A percentile compares a stretch with the other conserved stretches of the same genome.
Evolutionary conservation across 345 rosid species (phyloP).

Genomic region (Limnanthes douglasii): DNA sequence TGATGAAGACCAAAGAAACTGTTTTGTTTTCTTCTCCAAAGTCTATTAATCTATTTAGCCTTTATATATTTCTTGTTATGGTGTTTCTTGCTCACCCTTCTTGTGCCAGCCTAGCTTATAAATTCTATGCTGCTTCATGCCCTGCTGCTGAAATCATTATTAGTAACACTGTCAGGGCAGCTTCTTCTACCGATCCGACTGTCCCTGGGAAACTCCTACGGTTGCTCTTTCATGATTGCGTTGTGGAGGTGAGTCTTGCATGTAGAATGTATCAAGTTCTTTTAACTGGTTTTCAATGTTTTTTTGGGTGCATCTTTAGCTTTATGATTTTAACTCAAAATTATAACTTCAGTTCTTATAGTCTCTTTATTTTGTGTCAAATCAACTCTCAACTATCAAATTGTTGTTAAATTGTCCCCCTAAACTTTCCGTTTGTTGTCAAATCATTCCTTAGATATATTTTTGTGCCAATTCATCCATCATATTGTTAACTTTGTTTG

Average conservation of each 20-base stretch:
- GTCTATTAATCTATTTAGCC: neutral
- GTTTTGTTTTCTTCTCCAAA: neutral
- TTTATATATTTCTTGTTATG: constrained; percentile 11
- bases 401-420: no score
- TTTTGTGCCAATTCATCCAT: no score
- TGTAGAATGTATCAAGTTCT: neutral
- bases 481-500: no score
- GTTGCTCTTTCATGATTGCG: constrained; percentile 80
- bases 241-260: constrained; percentile 46
- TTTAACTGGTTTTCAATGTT: no score
- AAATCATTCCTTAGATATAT: no score
- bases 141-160: constrained; percentile 58
- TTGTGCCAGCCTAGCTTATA: constrained; percentile 29
- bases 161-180: constrained; percentile 50
- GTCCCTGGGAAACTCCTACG: constrained; percentile 86
- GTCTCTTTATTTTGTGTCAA: no score
- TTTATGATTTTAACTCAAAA: no score
- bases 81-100: constrained; percentile 12
- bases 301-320: no score
- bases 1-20: constrained; percentile 25
- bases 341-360: no score
- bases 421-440: no score
- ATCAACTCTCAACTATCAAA: no score
- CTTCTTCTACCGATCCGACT: constrained; percentile 46
- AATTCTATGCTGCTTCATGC: constrained; percentile 63